Evolutionary conservation across 1,284 basidiomycete species (phyloP), one percentile per base, ranked within the genome.

Genomic region (Gymnopus androsaceus): DNA sequence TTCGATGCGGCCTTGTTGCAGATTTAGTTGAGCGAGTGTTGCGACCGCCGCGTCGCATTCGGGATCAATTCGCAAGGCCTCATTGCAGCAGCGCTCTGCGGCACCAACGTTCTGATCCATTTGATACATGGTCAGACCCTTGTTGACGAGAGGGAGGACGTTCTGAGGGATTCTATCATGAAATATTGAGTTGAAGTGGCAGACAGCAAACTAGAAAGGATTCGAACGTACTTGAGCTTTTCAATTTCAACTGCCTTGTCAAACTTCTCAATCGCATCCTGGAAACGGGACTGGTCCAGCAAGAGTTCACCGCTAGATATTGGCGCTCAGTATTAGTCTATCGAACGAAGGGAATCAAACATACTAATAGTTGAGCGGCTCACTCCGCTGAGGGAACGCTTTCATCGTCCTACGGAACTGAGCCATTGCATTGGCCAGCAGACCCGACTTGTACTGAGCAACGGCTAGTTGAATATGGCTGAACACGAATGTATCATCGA

Each of bases 21-120:
- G 72, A 59, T 83, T 87, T 21, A 99, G 81, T 75, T 99, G 97
- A 2, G 96, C 96, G 33, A 99, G 83, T 0, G 95, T 98, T 14
- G 94, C 94, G 3, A 98, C 89, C 0, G 96, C 97, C 11, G 96
- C 93, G 69, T 99, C 97, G 74, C 96, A 99, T 64, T 96, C 94
- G 15, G 90, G 80, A 72, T 98, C 96, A 59, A 95, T 85, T 47
- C 80, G 76, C 36, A 99, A 78, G 0, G 97, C 97, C 70, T 98
- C 88, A 58, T 87, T 78, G 70, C 95, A 98, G 64, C 94, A 89
- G 25, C 78, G 72, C 70, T 97, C 95, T 7, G 95, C 95, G 0
- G 83, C 85, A 2, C 74, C 76, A 54, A 93, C 82, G 68, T 98
- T 94, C 70, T 96, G 92, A 73, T 94, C 93, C 91, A 92, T 96